Evolutionary conservation across 2,329 filamentous ascomycete species (phyloP).

Genomic region (Monascus ruber): DNA sequence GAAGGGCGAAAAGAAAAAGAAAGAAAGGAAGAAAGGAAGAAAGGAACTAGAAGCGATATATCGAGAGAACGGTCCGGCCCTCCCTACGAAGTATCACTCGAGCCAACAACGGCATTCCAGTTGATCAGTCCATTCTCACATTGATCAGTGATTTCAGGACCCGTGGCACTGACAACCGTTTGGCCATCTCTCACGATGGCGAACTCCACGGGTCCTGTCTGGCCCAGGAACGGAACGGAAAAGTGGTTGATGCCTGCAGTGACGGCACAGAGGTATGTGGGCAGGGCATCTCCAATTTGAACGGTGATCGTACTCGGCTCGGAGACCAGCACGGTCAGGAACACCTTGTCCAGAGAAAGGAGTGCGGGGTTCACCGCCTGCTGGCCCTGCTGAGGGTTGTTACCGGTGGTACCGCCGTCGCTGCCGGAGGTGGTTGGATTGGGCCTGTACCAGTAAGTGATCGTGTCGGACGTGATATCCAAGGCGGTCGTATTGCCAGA

Average conservation of each 20-base stretch:
- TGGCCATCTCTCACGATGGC: slow-evolving; percentile 13
- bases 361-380: slow-evolving; percentile 12
- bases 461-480: slow-evolving; percentile 21
- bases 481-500: slow-evolving; percentile 9
- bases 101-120: slow-evolving; percentile 28
- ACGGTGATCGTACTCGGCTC: slow-evolving; percentile 17
- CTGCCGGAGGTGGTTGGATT: slow-evolving; percentile 20
- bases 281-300: slow-evolving; percentile 14
- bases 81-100: slow-evolving; percentile 7
- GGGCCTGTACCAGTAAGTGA: slow-evolving; percentile 25
- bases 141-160: slow-evolving; percentile 18
- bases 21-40: not conserved
- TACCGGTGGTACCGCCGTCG: slow-evolving; percentile 22
- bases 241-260: slow-evolving; percentile 19
- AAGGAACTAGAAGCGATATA: not conserved
- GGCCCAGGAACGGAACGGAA: slow-evolving; percentile 20
- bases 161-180: slow-evolving; percentile 11
- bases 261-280: slow-evolving; percentile 11
- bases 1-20: not conserved
- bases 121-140: slow-evolving; percentile 19
- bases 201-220: slow-evolving; percentile 17
- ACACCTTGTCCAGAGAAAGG: slow-evolving; percentile 22
- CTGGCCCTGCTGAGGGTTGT: slow-evolving; percentile 20
- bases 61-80: too few species aligned
- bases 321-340: slow-evolving; percentile 15